A percentile compares a stretch with the other conserved stretches of the same genome.
Evolutionary conservation across 345 rosid species (phyloP).

Genomic region (Tarenaya hassleriana): DNA sequence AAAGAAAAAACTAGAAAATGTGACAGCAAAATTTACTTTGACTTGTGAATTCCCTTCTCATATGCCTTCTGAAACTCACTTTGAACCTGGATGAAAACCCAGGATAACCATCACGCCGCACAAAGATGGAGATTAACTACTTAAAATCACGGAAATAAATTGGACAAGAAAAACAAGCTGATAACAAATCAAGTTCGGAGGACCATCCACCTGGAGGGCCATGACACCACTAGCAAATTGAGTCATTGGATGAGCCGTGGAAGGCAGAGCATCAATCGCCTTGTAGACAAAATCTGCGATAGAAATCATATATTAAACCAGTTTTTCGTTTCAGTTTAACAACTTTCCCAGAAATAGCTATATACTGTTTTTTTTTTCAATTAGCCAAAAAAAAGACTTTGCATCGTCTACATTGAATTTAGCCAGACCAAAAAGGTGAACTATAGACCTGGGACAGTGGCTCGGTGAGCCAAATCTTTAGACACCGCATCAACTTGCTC

Average conservation of each 20-base stretch:
- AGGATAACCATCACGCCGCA: slow-evolving; percentile 13
- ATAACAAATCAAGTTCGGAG: slow-evolving; percentile 8
- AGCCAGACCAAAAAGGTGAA: slow-evolving; percentile 10
- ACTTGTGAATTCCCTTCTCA: slow-evolving; percentile 79
- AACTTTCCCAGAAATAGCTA: neutral
- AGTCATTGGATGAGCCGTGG: slow-evolving; percentile 95
- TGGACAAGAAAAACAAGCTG: slow-evolving; percentile 7
- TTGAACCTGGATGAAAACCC: slow-evolving; percentile 57
- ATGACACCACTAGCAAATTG: slow-evolving; percentile 95
- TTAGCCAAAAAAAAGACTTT: slow-evolving; percentile 1
- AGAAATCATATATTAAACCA: neutral
- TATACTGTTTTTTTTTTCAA: slow-evolving; percentile 2
- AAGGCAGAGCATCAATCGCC: slow-evolving; percentile 44
- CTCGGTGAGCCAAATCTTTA: slow-evolving; percentile 65
- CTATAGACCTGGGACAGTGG: slow-evolving; percentile 69
- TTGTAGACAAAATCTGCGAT: slow-evolving; percentile 69
- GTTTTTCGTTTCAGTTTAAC: neutral
- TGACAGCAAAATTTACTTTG: slow-evolving; percentile 48
- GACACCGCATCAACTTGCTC: slow-evolving; percentile 81
- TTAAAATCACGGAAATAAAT: slow-evolving; percentile 11
- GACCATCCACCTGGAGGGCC: slow-evolving; percentile 83
- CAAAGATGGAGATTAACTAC: neutral
- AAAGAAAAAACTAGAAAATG: slow-evolving; percentile 16
- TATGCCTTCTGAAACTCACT: slow-evolving; percentile 97
- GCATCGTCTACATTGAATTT: neutral